phyloP scores from a whole-genome alignment of 2,329 filamentous ascomycete species.

The Orbilia javanica region DNA sequence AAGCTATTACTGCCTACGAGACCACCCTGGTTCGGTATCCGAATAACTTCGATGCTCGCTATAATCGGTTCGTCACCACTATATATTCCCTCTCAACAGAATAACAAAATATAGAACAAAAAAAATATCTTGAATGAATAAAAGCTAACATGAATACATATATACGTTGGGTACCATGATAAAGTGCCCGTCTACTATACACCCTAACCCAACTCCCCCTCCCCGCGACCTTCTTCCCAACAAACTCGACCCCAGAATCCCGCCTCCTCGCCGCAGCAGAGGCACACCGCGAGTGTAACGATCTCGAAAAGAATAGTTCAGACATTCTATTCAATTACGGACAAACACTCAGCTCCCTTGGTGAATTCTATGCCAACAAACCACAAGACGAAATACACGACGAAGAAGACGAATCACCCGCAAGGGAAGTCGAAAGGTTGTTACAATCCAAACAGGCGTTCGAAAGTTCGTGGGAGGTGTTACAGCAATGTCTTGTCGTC shows the following conservation, averaged over 20 bases:
- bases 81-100: neutral
- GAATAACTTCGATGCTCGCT: slow-evolving; percentile 60
- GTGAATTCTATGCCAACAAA: slow-evolving; percentile 58
- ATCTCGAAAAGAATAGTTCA: slow-evolving; percentile 27
- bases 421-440: slow-evolving; percentile 26
- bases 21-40: slow-evolving; percentile 54
- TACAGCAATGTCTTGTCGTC: slow-evolving; percentile 57
- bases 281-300: slow-evolving; percentile 48
- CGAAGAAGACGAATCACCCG: slow-evolving; percentile 21
- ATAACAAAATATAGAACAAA: too few relatives aligned
- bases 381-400: slow-evolving; percentile 29
- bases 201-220: slow-evolving; percentile 46
- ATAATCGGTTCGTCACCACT: slow-evolving; percentile 57
- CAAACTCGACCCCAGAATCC: slow-evolving; percentile 28
- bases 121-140: too few relatives aligned
- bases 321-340: slow-evolving; percentile 57
- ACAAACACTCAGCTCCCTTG: slow-evolving; percentile 55
- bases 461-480: slow-evolving; percentile 55
- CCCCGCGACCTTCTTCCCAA: slow-evolving; percentile 38
- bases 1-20: slow-evolving; percentile 60
- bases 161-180: neutral
- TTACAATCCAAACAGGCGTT: slow-evolving; percentile 45
- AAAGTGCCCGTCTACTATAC: slow-evolving; percentile 46
- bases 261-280: slow-evolving; percentile 38
- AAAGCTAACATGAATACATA: neutral